Percentiles rank a stretch among this genome's conserved stretches.
Evolutionary conservation across 2,329 filamentous ascomycete genomes (phyloP).

Genomic region (Fusarium sp.): DNA sequence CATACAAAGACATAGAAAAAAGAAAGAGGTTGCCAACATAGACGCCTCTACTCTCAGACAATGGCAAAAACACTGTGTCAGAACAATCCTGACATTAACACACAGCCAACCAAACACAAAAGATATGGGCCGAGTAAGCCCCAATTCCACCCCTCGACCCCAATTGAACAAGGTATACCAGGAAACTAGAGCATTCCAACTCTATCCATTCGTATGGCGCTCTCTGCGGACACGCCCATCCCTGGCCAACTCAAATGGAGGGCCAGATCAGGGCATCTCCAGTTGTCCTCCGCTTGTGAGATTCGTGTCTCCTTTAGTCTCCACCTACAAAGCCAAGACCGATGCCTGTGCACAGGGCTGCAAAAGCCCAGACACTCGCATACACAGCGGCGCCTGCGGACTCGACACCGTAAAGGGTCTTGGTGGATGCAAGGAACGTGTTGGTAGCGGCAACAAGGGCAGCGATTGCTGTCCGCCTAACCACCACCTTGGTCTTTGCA

Average conservation of each 20-base stretch:
- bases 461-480: conserved; percentile 72
- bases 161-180: conserved; percentile 16
- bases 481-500: conserved; percentile 70
- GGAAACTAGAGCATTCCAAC: conserved; percentile 29
- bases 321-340: conserved; percentile 64
- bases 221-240: conserved; percentile 13
- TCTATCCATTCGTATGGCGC: conserved; percentile 23
- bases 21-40: conserved; percentile 5
- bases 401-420: conserved; percentile 78
- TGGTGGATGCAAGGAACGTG: conserved; percentile 73
- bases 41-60: not conserved
- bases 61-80: not conserved
- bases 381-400: conserved; percentile 77
- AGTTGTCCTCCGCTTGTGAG: conserved; percentile 14
- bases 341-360: conserved; percentile 70
- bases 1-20: conserved; percentile 19
- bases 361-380: conserved; percentile 79
- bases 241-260: conserved; percentile 18
- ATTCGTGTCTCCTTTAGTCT: conserved; percentile 45
- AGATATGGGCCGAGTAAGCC: not conserved
- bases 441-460: conserved; percentile 68
- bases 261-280: not conserved
- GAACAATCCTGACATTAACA: conserved; percentile 6
- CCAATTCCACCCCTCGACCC: conserved; percentile 22
- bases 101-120: conserved; percentile 2